Evolutionary conservation across 1,139 yeast genomes (phyloP), one percentile per base, ranked within the genome.

Genomic region (Sugiyamaella novakii): DNA sequence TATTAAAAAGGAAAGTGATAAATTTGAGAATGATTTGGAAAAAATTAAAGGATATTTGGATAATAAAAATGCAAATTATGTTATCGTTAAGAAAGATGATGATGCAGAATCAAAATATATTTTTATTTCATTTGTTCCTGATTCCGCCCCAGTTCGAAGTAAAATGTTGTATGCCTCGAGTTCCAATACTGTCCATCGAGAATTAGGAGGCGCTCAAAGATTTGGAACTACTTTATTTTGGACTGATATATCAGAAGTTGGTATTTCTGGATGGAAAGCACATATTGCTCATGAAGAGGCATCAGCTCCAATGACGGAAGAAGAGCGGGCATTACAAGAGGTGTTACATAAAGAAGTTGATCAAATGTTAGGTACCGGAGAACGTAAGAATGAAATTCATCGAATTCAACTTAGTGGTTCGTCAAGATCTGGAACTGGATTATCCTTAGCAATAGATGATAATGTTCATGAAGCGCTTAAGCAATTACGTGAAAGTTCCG

Each of bases 101-200:
- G 61, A 54, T 2, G 59, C 63, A 7, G 64, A 62, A 8, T 57
- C 50, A 22, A 39, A 49, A 19, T 75, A 72, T 54, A 74, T 80
- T 3, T 89, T 92, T 61, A 77, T 89, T 41, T 81, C 94, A 35
- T 91, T 77, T 70, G 92, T 92, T 43, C 98, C 98, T 0, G 97
- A 92, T 65, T 67, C 69, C 43, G 89, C 97, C 10, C 82, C 84
- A 5, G 91, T 92, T 29, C 78, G 91, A 52, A 78, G 80, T 52
- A 92, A 92, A 66, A 92, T 92, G 98, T 75, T 92, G 48, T 94
- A 91, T 67, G 98, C 98, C 2, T 85, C 96, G 2, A 83, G 95
- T 15, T 87, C 87, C 56, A 84, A 81, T 62, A 81, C 94, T 0
- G 69, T 92, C 42, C 69, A 86, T 46, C 79, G 85, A 54, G 83